Evolutionary conservation across 108 stramenopile species (phyloP).

Genomic region (Skeletonema costatum): DNA sequence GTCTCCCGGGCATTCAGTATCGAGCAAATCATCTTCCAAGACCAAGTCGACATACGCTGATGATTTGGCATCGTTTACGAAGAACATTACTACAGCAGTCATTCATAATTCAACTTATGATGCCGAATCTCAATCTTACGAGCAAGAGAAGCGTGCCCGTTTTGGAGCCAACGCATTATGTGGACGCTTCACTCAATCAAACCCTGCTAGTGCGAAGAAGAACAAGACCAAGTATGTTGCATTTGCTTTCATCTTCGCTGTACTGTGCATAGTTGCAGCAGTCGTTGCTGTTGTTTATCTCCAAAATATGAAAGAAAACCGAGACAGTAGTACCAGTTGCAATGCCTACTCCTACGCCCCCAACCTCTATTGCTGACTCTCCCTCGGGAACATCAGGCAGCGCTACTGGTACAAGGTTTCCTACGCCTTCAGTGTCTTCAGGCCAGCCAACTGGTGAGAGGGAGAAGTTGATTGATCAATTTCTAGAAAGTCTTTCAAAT

Average conservation of each 20-base stretch:
- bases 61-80: slow-evolving; percentile 15
- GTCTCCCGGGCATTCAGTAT: background rate
- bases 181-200: slow-evolving; percentile 12
- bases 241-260: slow-evolving; percentile 1
- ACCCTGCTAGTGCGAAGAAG: background rate
- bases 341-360: background rate
- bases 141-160: slow-evolving; percentile 8
- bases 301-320: background rate
- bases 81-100: slow-evolving; percentile 7
- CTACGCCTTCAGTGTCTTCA: background rate
- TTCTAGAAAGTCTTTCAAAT: slow-evolving; percentile 24
- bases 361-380: background rate
- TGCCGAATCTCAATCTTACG: background rate
- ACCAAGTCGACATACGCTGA: slow-evolving; percentile 13
- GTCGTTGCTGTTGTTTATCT: slow-evolving; percentile 11
- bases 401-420: background rate
- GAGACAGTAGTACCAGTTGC: background rate
- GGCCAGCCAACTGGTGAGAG: slow-evolving; percentile 14
- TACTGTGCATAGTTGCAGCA: background rate
- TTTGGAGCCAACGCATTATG: slow-evolving; percentile 11
- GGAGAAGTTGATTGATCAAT: slow-evolving; percentile 20
- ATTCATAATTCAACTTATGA: background rate
- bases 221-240: slow-evolving; percentile 7
- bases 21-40: background rate
- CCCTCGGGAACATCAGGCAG: background rate